Evolutionary conservation across 1,284 basidiomycete species (phyloP), one percentile per base, ranked within the genome.

Genomic region (Abortiporus biennis): DNA sequence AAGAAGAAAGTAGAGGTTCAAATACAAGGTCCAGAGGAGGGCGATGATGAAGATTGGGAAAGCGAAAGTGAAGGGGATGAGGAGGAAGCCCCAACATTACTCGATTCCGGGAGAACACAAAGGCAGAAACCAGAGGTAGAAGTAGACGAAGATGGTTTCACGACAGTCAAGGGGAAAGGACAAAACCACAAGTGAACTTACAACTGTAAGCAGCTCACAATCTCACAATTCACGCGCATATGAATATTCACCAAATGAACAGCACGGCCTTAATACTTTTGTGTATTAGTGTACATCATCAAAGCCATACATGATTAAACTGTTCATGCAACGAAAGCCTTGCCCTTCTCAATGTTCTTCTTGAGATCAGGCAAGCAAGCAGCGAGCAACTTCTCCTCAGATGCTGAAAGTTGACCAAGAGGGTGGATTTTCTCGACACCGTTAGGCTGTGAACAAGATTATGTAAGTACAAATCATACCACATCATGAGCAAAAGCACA

Each of bases 291-390:
- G n/a, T n/a, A n/a, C n/a, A n/a, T n/a, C n/a, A n/a, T n/a, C n/a
- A n/a, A n/a, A n/a, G n/a, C n/a, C n/a, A n/a, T n/a, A n/a, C 51
- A 54, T 30, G 51, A 50, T 46, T 54, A 49, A 38, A n/a, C n/a
- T n/a, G n/a, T n/a, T n/a, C n/a, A n/a, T n/a, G 57, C 55, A 58
- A 82, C 85, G 57, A 95, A 93, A 46, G 79, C 74, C 67, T 78
- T 82, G 68, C 92, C 92, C 82, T 93, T 95, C 68, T 89, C 82
- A 59, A 97, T 94, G 82, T 96, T 96, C 81, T 92, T 93, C 80
- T 89, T 88, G 58, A 95, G 78, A 62, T 94, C 92, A 50, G 92
- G 91, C 60, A 95, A 64, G 74, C 86, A 91, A 38, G 85, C 92
- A 35, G 82, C 86, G 58, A 96, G 71, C 48, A 95, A 78, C 64